Base-by-base conservation (phyloP, 2,329 filamentous ascomycete species). In the Pleoardoris graminearum region DNA sequence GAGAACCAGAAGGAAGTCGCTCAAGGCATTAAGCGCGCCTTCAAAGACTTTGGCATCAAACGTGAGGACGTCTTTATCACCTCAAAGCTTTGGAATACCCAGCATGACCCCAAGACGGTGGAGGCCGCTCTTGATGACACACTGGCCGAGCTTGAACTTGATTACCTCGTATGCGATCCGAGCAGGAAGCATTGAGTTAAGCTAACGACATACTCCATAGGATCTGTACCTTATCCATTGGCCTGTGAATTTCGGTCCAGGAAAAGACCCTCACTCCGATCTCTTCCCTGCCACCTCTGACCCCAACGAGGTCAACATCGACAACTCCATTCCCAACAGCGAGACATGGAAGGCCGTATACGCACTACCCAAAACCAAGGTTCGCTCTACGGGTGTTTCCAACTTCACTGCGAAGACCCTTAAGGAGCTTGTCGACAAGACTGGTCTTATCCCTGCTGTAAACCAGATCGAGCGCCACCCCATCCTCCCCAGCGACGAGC, bases 201-300 rank as follows among this genome's bases (percentile, higher is more conserved):
- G 14, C 30, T 35, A 27, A 35, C 30, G 4, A 36, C 21, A 17
- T 6, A 1, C 3, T 17, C 3, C 16, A 7, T 16, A 46, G 43
- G 91, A 96, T 74, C 84, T 95, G 61, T 96, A 87, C 82, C 82
- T 94, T 67, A 85, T 94, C 65, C 91, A 95, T 80, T 95, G 94
- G 83, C 91, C 91, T 60, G 85, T 94, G 59, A 84, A 90, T 48
- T 83, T 95, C 65, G 88, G 90, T 3, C 60, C 62, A 6, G 78
- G 80, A 17, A 74, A 77, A 23, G 71, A 77, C 42, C 63, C 65
- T n/a, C 65, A 67, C 58, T 65, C 63, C 4, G 65, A 67, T 21
- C 57, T 66, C 11, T 66, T 67, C 56, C 64, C 65, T 23, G 54
- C 54, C 8, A 62, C 59, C 21, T 84, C 82, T 30, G 81, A 84